A percentile compares a stretch with the other conserved stretches of the same genome.
These are phyloP conservation scores for Cardamine chenopodiifolia DNA, from an alignment of 345 rosid species.

Conservation along the genomic window DNA sequence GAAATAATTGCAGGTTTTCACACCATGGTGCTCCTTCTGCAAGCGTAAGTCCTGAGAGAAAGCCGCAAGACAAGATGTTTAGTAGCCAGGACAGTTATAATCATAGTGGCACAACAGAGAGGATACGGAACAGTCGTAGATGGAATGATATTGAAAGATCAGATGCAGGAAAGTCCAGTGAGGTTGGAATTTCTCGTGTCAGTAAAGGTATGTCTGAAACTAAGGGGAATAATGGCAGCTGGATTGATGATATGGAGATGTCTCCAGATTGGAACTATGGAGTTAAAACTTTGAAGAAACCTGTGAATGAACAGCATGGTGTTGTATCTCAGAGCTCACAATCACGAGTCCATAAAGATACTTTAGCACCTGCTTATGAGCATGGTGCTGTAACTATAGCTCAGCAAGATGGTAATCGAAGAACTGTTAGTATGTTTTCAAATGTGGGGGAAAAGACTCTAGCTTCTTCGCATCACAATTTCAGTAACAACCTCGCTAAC, in stretches of 20 bases:
- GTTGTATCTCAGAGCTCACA: slow-evolving; percentile 40
- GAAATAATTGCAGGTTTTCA: slow-evolving; percentile 75
- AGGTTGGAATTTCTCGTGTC: slow-evolving; percentile 38
- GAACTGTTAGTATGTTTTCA: slow-evolving; percentile 39
- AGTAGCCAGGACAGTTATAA: slow-evolving; percentile 35
- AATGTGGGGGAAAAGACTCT: slow-evolving; percentile 13
- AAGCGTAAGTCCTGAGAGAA: slow-evolving; percentile 58
- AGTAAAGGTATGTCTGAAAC: slow-evolving; percentile 41
- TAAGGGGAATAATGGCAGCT: slow-evolving; percentile 48
- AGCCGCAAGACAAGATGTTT: slow-evolving; percentile 50
- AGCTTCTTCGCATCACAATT: slow-evolving; percentile 32
- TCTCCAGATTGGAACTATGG: slow-evolving; percentile 81
- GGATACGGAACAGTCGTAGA: slow-evolving; percentile 49
- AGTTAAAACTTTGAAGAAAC: slow-evolving; percentile 47
- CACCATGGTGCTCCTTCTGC: slow-evolving; percentile 51
- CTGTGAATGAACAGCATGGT: slow-evolving; percentile 42
- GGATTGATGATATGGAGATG: slow-evolving; percentile 74
- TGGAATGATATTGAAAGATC: slow-evolving; percentile 42
- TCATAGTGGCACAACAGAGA: slow-evolving; percentile 47
- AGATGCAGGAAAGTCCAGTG: slow-evolving; percentile 45
- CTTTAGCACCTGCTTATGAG: slow-evolving; percentile 31
- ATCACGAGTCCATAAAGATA: slow-evolving; percentile 29
- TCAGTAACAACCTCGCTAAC: slow-evolving; percentile 34
- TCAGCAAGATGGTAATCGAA: slow-evolving; percentile 34
- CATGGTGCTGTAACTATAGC: slow-evolving; percentile 34